Evolutionary conservation across 129 eudicot species (phyloP), one percentile per base, ranked within the genome.

Genomic region (Scalesia atractyloides): DNA sequence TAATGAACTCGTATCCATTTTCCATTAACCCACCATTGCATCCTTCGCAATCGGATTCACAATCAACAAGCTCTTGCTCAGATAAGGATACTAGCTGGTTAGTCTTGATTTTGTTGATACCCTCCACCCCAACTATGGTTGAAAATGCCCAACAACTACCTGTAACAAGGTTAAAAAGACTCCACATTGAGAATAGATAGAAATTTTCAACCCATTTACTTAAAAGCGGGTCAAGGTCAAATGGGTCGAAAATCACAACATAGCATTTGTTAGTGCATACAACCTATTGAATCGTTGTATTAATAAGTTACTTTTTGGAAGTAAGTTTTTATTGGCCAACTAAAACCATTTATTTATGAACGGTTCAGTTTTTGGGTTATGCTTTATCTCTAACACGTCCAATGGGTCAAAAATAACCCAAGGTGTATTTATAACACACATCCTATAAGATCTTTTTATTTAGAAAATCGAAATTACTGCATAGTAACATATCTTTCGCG

Each of bases 61-160:
- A 92, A 72, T 92, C 97, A 19, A 92, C 91, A 12, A 89, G 88
- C 65, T 92, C 97, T 89, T 92, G 97, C 72, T 92, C 96, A 6
- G 96, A 92, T 22, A 92, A 74, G 22, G 97, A 83, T 17, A 86
- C 74, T n/a, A 92, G 72, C 0, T 85, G 26, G 10, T 87, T 85
- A 6, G 94, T 89, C 66, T 87, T 92, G 44, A 92, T 83, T 65
- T 92, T 85, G 82, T 89, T 92, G 69, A 92, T 92, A 49, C 97
- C 97, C 69, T 92, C 97, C 3, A 92, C 89, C 62, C 89, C 97
- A 81, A 83, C 97, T 24, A 92, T 85, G 20, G 96, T 86, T 16
- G 97, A 92, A 76, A 89, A 92, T 3, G 97, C 96, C 97, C 97
- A 91, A 39, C 97, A 91, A 66, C 97, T 88, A 53, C 97, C 97